phyloP scores from a whole-genome alignment of 345 rosid genomes.

The Hypericum perforatum region DNA sequence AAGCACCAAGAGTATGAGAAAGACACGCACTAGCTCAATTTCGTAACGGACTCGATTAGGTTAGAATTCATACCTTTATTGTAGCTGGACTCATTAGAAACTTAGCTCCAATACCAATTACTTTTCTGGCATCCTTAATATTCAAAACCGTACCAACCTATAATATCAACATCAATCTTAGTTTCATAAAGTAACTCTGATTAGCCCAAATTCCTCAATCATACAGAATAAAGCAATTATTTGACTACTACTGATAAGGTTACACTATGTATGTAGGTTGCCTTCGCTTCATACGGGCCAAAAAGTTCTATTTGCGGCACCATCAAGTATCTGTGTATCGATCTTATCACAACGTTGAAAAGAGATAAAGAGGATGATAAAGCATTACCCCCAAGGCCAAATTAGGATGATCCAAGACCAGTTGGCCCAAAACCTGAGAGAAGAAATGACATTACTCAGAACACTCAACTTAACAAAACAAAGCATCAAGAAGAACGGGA shows the following conservation, averaged over 20 bases:
- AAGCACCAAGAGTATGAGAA: background rate
- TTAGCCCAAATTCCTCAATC: too few species aligned
- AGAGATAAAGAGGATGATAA: background rate
- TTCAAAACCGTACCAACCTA: conserved; percentile 49
- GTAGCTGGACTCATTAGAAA: conserved; percentile 55
- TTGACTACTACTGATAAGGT: too few species aligned
- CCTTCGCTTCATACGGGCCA: too few species aligned
- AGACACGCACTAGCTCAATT: too few species aligned
- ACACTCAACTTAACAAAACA: background rate
- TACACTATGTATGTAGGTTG: too few species aligned
- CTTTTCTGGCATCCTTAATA: conserved; percentile 32
- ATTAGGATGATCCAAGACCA: conserved; percentile 36
- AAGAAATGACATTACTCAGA: background rate
- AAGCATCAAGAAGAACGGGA: background rate
- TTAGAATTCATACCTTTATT: conserved; percentile 23
- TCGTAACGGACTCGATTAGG: too few species aligned
- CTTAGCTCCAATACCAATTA: conserved; percentile 39
- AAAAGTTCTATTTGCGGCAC: too few species aligned
- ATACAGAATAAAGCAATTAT: too few species aligned
- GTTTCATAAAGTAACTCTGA: too few species aligned
- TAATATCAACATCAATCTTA: conserved; percentile 1
- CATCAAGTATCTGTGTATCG: too few species aligned
- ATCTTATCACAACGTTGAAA: background rate
- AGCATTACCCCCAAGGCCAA: conserved; percentile 38
- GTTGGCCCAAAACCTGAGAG: conserved; percentile 27